These are phyloP conservation scores for Lepidium africanum DNA, from an alignment of 345 rosid species.

Conservation along the genomic window DNA sequence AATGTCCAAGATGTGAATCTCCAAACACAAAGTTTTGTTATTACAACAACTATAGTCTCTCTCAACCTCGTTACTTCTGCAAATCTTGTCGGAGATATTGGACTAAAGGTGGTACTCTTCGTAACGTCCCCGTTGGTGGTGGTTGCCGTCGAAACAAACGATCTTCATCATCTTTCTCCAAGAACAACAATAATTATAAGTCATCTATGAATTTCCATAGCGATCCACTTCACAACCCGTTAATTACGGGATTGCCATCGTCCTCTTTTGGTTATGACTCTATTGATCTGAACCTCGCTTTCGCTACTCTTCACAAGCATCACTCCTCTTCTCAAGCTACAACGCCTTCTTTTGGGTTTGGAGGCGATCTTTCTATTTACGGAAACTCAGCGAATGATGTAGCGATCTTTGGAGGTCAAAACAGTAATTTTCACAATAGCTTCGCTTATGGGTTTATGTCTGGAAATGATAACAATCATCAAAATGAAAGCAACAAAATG, in stretches of 20 bases:
- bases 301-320: conserved; percentile 54
- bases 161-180: conserved; percentile 35
- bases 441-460: conserved; percentile 34
- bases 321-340: conserved; percentile 38
- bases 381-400: conserved; percentile 33
- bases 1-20: conserved; percentile 77
- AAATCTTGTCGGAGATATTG: conserved; percentile 80
- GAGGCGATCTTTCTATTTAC: conserved; percentile 42
- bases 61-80: conserved; percentile 86
- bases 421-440: conserved; percentile 28
- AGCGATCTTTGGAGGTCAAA: conserved; percentile 37
- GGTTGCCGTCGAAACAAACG: conserved; percentile 75
- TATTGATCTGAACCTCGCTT: conserved; percentile 68
- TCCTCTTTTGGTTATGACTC: conserved; percentile 43
- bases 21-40: conserved; percentile 83
- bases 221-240: conserved; percentile 29
- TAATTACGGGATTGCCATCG: conserved; percentile 30
- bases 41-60: conserved; percentile 83
- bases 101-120: conserved; percentile 81
- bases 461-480: conserved; percentile 17
- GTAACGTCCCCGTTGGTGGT: conserved; percentile 83
- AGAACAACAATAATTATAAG: conserved; percentile 41
- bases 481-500: conserved; percentile 16
- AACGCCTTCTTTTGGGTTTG: conserved; percentile 30
- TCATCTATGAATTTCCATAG: conserved; percentile 19